phyloP scores from a whole-genome alignment of 306 rosid genomes.

The Casuarina cunninghamiana region DNA sequence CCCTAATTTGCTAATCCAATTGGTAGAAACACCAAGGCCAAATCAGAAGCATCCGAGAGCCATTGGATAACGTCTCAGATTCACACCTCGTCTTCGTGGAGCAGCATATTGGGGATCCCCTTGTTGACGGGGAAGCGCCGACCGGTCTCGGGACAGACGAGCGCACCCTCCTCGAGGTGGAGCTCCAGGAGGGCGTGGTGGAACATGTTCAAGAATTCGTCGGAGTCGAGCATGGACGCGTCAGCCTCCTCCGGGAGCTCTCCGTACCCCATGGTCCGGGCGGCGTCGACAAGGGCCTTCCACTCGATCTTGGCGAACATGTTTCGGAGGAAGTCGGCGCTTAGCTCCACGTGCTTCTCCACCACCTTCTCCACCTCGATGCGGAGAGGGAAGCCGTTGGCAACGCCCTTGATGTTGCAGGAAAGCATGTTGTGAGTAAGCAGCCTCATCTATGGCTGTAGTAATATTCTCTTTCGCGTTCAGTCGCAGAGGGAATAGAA shows the following conservation, averaged over 20 bases:
- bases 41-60: too few species aligned
- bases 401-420: constrained; percentile 79
- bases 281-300: constrained; percentile 65
- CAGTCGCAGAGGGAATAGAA: not conserved
- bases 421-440: constrained; percentile 92
- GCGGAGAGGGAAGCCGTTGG: constrained; percentile 74
- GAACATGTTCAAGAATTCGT: constrained; percentile 67
- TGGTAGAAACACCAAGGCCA: not conserved
- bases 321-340: constrained; percentile 56
- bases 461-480: not conserved
- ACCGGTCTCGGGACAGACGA: constrained; percentile 77
- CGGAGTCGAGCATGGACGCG: constrained; percentile 62
- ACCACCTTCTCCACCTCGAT: constrained; percentile 70
- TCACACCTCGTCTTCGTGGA: constrained; percentile 94
- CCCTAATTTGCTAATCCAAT: not conserved
- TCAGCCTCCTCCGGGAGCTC: constrained; percentile 82
- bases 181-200: constrained; percentile 93
- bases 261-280: constrained; percentile 61
- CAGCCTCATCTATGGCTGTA: constrained; percentile 56
- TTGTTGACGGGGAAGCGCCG: constrained; percentile 74
- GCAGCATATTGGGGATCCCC: constrained; percentile 93
- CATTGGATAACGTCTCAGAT: not conserved
- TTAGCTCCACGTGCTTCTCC: constrained; percentile 73
- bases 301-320: constrained; percentile 82
- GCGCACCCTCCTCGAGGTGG: constrained; percentile 89